Evolutionary conservation across 169 alveolate species (phyloP), one percentile per base, ranked within the genome.

Genomic region (Plasmodium gonderi): DNA sequence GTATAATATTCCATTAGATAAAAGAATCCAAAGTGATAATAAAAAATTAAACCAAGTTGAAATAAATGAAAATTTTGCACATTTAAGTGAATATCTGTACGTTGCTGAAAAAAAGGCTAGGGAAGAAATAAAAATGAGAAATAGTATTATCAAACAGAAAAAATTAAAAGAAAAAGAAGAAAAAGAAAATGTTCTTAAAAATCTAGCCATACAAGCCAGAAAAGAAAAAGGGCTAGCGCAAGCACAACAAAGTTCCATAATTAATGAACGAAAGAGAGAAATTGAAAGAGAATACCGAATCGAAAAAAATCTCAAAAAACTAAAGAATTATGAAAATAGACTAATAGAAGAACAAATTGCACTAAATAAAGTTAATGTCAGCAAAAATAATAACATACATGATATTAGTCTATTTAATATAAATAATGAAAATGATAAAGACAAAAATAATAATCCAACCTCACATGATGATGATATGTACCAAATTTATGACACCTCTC

Each of bases 11-110:
- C 99, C 99, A 7, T 93, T 99, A 20, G 99, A 98, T 94, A 99
- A 98, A 97, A 96, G 99, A 76, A 97, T 98, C 12, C 98, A 98
- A 54, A 99, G 99, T n/a, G 99, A 99, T 91, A 99, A 99, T 69
- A 94, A 99, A 72, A 96, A 98, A 83, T 95, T 98, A 91, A 97
- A 97, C 91, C 98, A 97, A 79, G 97, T 96, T 23, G 94, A 97
- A 40, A 97, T 98, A 11, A 98, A 98, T 92, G 99, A 98, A 92
- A 98, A 97, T 90, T 98, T 98, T 90, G 99, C 99, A 3, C 96
- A 97, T 23, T 96, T 98, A 76, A 95, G 99, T 85, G 99, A 99
- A 87, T 96, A 98, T 40, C 92, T 99, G 75, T 97, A 97, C 81
- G 91, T 98, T 1, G 99, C 99, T 9, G 99, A 98, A 95, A 97